These are phyloP conservation scores for Paecilomyces dactylethromorphus DNA, from an alignment of 2,329 filamentous ascomycete genomes.

Conservation along the genomic window DNA sequence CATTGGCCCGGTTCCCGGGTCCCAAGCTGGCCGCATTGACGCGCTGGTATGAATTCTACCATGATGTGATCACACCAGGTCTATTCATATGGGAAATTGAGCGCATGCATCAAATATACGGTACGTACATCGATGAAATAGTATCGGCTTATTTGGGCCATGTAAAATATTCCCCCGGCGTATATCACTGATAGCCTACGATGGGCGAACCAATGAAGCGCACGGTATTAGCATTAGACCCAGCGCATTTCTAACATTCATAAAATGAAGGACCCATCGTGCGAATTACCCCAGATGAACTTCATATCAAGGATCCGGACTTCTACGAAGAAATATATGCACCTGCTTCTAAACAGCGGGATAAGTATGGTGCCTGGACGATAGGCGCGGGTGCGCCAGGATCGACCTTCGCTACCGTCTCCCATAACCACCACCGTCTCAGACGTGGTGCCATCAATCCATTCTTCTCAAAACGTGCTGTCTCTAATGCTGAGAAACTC, in stretches of 20 bases:
- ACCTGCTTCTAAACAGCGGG: slow-evolving; percentile 13
- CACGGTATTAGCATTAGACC: not conserved
- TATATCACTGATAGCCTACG: not conserved
- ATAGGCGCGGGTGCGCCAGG: slow-evolving; percentile 6
- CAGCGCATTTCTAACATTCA: not conserved
- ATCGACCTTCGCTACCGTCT: slow-evolving; percentile 12
- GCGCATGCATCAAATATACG: slow-evolving; percentile 28
- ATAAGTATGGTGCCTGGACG: slow-evolving; percentile 17
- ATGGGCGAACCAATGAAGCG: not conserved
- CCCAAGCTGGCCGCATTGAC: slow-evolving; percentile 24
- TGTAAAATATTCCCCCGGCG: too few species aligned
- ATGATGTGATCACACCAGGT: slow-evolving; percentile 24
- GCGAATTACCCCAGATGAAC: slow-evolving; percentile 26
- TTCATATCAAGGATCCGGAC: slow-evolving; percentile 27
- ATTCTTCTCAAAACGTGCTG: slow-evolving; percentile 25
- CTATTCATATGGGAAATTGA: slow-evolving; percentile 26
- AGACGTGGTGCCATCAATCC: slow-evolving; percentile 16
- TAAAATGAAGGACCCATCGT: slow-evolving; percentile 22
- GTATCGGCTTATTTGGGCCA: too few species aligned
- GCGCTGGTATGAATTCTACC: slow-evolving; percentile 29
- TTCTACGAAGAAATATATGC: slow-evolving; percentile 30
- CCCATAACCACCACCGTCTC: slow-evolving; percentile 16
- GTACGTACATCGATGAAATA: slow-evolving; percentile 9
- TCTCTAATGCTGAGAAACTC: slow-evolving; percentile 29
- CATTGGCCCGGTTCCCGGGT: slow-evolving; percentile 23